phyloP scores from a whole-genome alignment of 768 basidiomycete genomes.

The Lyophyllum shimeji region DNA sequence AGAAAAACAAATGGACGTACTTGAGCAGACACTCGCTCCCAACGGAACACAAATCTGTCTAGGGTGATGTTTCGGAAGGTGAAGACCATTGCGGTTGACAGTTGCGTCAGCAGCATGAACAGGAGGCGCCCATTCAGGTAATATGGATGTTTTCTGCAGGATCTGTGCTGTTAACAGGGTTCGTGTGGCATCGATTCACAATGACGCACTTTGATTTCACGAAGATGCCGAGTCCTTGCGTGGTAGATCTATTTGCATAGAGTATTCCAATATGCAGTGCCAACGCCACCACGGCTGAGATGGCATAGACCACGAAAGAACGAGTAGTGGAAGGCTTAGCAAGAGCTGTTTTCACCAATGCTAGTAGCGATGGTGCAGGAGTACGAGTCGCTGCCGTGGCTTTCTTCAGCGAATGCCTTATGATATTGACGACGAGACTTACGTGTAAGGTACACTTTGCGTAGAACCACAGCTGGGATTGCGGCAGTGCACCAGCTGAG shows the following conservation, averaged over 20 bases:
- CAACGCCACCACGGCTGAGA: constrained; percentile 45
- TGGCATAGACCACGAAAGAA: constrained; percentile 44
- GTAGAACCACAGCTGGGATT: constrained; percentile 54
- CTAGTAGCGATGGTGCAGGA: constrained; percentile 50
- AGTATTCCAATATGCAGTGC: constrained; percentile 41
- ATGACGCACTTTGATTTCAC: constrained; percentile 61
- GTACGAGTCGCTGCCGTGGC: constrained; percentile 42
- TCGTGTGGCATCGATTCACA: neutral
- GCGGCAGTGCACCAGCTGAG: constrained; percentile 52
- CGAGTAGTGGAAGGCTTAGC: constrained; percentile 46
- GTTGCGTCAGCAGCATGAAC: constrained; percentile 57
- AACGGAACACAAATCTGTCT: constrained; percentile 56
- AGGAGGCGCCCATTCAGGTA: constrained; percentile 70
- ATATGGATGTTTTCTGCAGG: constrained; percentile 65
- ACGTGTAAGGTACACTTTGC: constrained; percentile 64
- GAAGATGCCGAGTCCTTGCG: constrained; percentile 46
- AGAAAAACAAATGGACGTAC: neutral
- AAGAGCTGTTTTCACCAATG: constrained; percentile 43
- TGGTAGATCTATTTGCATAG: constrained; percentile 21
- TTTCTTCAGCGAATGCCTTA: neutral
- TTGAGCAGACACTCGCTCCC: constrained; percentile 24
- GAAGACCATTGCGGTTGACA: constrained; percentile 44
- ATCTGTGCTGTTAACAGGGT: constrained; percentile 3
- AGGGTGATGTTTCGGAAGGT: constrained; percentile 58
- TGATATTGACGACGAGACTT: constrained; percentile 23